Conservation (phyloP, 441 rosid species). For the Erodium texanum region DNA sequence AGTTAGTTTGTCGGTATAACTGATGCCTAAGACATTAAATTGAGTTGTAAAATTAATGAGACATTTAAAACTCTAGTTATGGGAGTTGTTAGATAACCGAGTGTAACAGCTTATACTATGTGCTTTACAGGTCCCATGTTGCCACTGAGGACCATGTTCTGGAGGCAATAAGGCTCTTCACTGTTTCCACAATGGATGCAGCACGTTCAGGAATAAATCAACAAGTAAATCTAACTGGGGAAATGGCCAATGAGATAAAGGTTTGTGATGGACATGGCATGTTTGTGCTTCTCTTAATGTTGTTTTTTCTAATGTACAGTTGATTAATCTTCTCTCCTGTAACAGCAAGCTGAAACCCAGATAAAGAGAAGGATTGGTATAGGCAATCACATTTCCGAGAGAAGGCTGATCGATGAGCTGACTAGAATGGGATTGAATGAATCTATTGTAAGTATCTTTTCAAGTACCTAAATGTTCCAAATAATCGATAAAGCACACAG, state of each 20-base stretch:
- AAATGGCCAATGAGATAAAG: constrained; percentile 74
- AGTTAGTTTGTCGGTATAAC: not conserved
- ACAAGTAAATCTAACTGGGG: constrained; percentile 68
- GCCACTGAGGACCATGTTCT: constrained; percentile 84
- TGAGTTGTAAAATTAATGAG: not conserved
- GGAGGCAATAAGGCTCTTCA: constrained; percentile 81
- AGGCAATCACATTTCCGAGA: constrained; percentile 80
- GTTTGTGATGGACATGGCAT: constrained; percentile 25
- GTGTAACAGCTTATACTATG: too few species aligned
- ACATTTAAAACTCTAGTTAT: not conserved
- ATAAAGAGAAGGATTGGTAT: constrained; percentile 84
- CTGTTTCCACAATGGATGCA: constrained; percentile 90
- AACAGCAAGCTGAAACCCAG: constrained; percentile 89
- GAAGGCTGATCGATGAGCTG: constrained; percentile 81
- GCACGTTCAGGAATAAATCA: constrained; percentile 91
- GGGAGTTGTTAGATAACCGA: not conserved
- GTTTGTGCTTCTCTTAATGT: not conserved
- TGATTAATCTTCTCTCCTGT: not conserved
- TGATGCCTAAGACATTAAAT: not conserved
- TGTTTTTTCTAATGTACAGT: not conserved
- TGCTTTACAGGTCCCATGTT: constrained; percentile 54
- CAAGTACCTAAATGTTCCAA: too few species aligned
- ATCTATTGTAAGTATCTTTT: constrained; percentile 61
- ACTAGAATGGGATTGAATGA: constrained; percentile 83
- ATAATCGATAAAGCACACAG: too few species aligned